These are phyloP conservation scores for Candida vartiovaarae DNA, from an alignment of 805 yeast species.

Conservation along the genomic window DNA sequence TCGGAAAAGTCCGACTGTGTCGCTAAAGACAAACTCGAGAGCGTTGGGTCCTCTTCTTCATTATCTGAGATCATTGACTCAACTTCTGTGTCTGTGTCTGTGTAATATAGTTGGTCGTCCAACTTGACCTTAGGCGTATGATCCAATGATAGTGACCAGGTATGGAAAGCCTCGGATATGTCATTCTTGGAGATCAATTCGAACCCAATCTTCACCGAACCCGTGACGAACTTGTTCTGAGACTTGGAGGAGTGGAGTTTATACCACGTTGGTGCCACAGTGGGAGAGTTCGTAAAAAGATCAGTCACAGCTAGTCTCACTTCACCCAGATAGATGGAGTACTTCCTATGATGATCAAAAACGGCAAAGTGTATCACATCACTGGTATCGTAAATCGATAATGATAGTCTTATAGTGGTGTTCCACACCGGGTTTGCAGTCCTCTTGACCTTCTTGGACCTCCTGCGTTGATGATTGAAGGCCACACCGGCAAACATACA, in stretches of 20 bases:
- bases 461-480: conserved; percentile 17
- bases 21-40: no score
- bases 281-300: conserved; percentile 12
- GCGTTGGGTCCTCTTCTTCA: not conserved
- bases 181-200: conserved; percentile 26
- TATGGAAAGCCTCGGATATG: conserved; percentile 12
- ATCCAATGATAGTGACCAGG: conserved; percentile 13
- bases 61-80: conserved; percentile 15
- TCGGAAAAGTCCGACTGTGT: conserved; percentile 3
- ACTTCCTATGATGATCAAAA: conserved; percentile 22
- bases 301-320: conserved; percentile 19
- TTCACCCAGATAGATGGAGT: conserved; percentile 23
- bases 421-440: conserved; percentile 23
- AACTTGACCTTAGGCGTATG: conserved; percentile 4
- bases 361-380: conserved; percentile 19
- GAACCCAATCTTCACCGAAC: conserved; percentile 38
- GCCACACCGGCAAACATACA: conserved; percentile 20
- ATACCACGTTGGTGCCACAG: conserved; percentile 34
- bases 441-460: conserved; percentile 15
- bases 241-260: conserved; percentile 34
- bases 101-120: conserved; percentile 22
- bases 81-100: conserved; percentile 22
- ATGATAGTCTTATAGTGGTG: conserved; percentile 9
- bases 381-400: conserved; percentile 4
- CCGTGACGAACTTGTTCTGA: conserved; percentile 39